Conservation (phyloP, 768 basidiomycete genomes). For the Agrocybe praecox region DNA sequence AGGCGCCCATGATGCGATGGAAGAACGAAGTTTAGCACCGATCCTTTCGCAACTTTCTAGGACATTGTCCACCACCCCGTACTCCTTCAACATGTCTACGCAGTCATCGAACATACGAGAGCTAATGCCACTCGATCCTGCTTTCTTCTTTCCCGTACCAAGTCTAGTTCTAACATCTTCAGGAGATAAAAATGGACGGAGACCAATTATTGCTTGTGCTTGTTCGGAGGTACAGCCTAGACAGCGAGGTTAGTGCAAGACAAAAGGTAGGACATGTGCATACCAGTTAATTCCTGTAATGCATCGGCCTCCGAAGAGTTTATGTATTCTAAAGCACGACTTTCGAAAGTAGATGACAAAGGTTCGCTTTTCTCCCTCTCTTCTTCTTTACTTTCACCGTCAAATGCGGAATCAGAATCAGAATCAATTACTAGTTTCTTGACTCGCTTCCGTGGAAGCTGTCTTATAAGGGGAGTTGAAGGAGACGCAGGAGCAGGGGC, state of each 20-base stretch:
- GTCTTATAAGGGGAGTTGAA: conserved; percentile 39
- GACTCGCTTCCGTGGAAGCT: conserved; percentile 50
- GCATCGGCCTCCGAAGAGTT: conserved; percentile 64
- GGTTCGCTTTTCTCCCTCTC: conserved; percentile 29
- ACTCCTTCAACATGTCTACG: conserved; percentile 80
- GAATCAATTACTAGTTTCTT: conserved; percentile 68
- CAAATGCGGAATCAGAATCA: conserved; percentile 60
- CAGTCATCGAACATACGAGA: conserved; percentile 91
- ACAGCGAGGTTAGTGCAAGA: conserved; percentile 2
- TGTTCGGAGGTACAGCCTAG: conserved; percentile 81
- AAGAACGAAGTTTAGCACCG: conserved; percentile 69
- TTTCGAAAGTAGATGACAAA: conserved; percentile 42
- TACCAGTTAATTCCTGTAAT: conserved; percentile 77
- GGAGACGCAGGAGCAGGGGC: conserved; percentile 34
- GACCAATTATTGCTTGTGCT: conserved; percentile 72
- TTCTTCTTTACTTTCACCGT: conserved; percentile 41
- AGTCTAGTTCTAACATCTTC: conserved; percentile 79
- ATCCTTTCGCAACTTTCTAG: conserved; percentile 88
- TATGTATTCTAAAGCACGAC: conserved; percentile 66
- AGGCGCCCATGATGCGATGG: conserved; percentile 80
- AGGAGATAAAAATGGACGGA: conserved; percentile 80
- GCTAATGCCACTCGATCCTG: conserved; percentile 81
- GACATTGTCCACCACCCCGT: conserved; percentile 86
- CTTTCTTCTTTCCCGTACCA: conserved; percentile 86
- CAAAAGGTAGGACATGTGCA: conserved; percentile 17